Conservation (phyloP, 225 moss, liverwort and hornwort species). For the Anthoceros angustus region DNA sequence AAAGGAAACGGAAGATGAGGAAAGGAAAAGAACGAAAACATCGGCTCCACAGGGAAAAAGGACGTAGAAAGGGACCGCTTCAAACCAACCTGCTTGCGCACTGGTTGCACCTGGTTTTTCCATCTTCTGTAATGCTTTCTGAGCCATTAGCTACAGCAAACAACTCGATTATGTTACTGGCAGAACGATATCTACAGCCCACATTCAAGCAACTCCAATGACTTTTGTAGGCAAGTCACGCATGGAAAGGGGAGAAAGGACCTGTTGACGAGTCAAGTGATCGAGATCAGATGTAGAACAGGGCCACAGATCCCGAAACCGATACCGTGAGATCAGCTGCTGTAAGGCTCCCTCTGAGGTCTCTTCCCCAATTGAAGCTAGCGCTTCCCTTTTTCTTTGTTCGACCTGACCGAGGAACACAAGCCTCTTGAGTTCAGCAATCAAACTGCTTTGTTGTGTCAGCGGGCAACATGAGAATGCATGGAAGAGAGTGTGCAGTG, state of each 20-base stretch:
- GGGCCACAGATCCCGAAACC: slow-evolving; percentile 97
- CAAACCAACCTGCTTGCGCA: too few relatives aligned
- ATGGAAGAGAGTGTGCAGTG: too few relatives aligned
- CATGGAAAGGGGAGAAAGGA: not conserved
- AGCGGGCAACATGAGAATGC: not conserved
- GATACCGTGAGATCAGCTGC: slow-evolving; percentile 77
- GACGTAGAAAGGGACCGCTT: too few relatives aligned
- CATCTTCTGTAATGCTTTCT: not conserved
- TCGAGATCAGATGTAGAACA: slow-evolving; percentile 88
- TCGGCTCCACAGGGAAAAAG: too few relatives aligned
- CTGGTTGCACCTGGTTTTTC: not conserved
- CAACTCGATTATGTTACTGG: not conserved
- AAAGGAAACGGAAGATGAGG: not conserved
- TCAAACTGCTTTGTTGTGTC: not conserved
- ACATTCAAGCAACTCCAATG: not conserved
- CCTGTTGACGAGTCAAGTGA: slow-evolving; percentile 90
- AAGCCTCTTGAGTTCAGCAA: not conserved
- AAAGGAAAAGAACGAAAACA: too few relatives aligned
- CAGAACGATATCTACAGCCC: not conserved
- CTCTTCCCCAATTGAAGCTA: slow-evolving; percentile 63
- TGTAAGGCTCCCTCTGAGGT: slow-evolving; percentile 50
- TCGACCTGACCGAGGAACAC: slow-evolving; percentile 44
- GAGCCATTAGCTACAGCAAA: not conserved
- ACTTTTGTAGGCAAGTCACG: not conserved
- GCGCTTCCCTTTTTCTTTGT: slow-evolving; percentile 80